phyloP scores from a whole-genome alignment of 208 protist species.

The Trypanosoma theileri region DNA sequence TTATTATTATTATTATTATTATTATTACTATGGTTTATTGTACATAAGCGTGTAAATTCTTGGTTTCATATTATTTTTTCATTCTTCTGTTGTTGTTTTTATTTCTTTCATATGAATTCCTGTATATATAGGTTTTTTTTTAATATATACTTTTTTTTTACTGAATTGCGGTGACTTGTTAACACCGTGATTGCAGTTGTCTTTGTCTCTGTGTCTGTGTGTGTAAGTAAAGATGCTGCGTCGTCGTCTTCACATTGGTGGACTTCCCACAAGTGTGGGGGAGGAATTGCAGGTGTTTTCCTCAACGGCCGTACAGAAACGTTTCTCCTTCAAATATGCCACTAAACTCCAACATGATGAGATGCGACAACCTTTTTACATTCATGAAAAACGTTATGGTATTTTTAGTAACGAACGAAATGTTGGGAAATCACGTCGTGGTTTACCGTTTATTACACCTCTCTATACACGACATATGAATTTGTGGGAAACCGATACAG shows the following conservation, averaged over 20 bases:
- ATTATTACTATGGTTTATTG: background rate
- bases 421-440: constrained; percentile 65
- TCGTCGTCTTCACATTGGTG: constrained; percentile 1
- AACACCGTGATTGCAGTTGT: background rate
- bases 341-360: constrained; percentile 76
- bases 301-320: constrained; percentile 38
- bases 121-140: constrained; percentile 18
- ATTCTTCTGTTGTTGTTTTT: background rate
- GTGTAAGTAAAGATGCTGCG: constrained; percentile 30
- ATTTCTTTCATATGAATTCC: background rate
- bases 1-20: background rate
- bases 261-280: background rate
- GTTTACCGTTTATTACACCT: constrained; percentile 72
- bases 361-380: constrained; percentile 78
- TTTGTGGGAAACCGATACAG: constrained; percentile 89
- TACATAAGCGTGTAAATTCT: background rate
- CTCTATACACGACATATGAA: constrained; percentile 82
- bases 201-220: constrained; percentile 12
- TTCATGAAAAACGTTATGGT: constrained; percentile 85
- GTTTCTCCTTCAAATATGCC: constrained; percentile 88
- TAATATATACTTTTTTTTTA: constrained; percentile 24
- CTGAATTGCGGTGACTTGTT: constrained; percentile 2
- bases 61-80: background rate
- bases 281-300: constrained; percentile 16
- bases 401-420: constrained; percentile 83